These are phyloP conservation scores for Suillus paluster DNA, from an alignment of 768 basidiomycete species.

Conservation along the genomic window DNA sequence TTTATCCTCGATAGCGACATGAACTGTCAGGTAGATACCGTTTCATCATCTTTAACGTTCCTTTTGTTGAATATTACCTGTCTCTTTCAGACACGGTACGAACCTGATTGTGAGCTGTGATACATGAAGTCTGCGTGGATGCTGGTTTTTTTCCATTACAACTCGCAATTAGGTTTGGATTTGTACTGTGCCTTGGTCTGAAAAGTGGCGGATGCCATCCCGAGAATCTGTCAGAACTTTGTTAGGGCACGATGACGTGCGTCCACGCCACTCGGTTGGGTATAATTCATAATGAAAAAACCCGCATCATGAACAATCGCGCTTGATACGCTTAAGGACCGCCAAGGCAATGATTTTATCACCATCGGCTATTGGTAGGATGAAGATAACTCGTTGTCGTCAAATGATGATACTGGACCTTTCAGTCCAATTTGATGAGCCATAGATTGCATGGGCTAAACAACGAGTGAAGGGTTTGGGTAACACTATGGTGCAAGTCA, in stretches of 20 bases:
- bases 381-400: not conserved
- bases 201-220: not conserved
- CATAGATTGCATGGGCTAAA: not conserved
- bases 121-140: too few relatives aligned
- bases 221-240: not conserved
- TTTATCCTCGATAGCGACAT: too few relatives aligned
- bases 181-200: not conserved
- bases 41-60: too few relatives aligned
- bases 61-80: too few relatives aligned
- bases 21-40: too few relatives aligned
- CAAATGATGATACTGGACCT: too few relatives aligned
- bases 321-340: too few relatives aligned
- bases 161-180: not conserved
- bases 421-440: too few relatives aligned
- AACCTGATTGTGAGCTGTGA: not conserved
- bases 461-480: not conserved
- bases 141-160: too few relatives aligned
- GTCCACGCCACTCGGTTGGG: not conserved
- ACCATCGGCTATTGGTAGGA: not conserved
- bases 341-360: not conserved
- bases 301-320: too few relatives aligned
- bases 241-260: not conserved
- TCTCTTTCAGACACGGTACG: too few relatives aligned
- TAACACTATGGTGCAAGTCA: slow-evolving; percentile 2
- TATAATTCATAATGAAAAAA: too few relatives aligned